Conservation (phyloP, 352 stramenopile species). For the Phytophthora colocasiae region DNA sequence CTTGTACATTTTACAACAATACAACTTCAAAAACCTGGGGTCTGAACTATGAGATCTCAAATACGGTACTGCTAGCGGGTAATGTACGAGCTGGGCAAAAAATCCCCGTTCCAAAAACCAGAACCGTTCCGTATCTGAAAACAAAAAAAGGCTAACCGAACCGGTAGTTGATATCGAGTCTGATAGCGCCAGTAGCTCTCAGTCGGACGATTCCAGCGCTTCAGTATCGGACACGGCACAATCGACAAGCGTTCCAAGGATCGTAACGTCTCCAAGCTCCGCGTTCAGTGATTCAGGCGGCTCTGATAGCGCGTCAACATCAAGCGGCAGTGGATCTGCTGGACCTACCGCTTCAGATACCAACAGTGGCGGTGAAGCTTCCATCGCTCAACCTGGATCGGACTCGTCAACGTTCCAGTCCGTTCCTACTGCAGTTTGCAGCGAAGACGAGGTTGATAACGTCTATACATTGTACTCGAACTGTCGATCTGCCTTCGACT, state of each 20-base stretch:
- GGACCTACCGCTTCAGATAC: neutral
- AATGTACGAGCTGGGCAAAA: no score
- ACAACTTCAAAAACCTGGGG: no score
- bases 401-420: constrained; percentile 57
- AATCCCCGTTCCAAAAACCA: no score
- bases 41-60: no score
- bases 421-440: constrained; percentile 51
- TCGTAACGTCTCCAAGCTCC: neutral
- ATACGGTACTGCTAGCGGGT: no score
- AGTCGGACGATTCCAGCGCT: constrained; percentile 10
- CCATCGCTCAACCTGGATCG: constrained; percentile 43
- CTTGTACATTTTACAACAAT: no score
- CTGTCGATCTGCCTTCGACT: constrained; percentile 61
- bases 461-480: constrained; percentile 65
- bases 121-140: no score
- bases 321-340: constrained; percentile 1
- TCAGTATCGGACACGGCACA: constrained; percentile 7
- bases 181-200: neutral
- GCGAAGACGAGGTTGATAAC: constrained; percentile 45
- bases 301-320: constrained; percentile 1
- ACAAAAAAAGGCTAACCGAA: no score
- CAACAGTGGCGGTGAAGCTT: constrained; percentile 4
- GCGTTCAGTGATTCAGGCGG: constrained; percentile 2
- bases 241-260: neutral
- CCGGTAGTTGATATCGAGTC: neutral